Evolutionary conservation across 2,329 filamentous ascomycete species (phyloP).

Genomic region (Knoxdaviesia capensis): DNA sequence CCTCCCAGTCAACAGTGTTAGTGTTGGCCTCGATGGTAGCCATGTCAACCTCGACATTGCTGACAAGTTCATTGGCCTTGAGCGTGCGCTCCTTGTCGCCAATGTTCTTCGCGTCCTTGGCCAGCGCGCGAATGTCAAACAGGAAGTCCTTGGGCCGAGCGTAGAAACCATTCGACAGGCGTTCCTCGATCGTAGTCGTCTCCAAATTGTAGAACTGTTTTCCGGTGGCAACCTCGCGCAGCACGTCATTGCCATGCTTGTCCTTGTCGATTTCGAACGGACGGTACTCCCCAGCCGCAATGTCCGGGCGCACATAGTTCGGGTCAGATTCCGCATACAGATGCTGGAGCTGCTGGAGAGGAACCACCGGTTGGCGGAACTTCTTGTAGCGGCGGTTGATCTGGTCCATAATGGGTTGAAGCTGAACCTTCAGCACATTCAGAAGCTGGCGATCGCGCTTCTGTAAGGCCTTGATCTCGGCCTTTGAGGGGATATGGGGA

Average conservation of each 20-base stretch:
- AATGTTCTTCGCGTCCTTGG: constrained; percentile 63
- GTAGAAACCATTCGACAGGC: constrained; percentile 94
- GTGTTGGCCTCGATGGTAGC: constrained; percentile 52
- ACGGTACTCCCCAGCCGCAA: constrained; percentile 30
- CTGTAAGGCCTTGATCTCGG: constrained; percentile 61
- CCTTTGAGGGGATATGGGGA: constrained; percentile 49
- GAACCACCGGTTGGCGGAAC: constrained; percentile 64
- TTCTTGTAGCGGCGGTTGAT: constrained; percentile 79
- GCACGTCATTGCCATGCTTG: constrained; percentile 53
- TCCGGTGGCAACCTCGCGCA: constrained; percentile 53
- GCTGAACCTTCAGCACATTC: constrained; percentile 69
- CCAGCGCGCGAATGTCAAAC: constrained; percentile 65
- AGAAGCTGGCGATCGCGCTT: constrained; percentile 67
- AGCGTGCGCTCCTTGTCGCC: constrained; percentile 70
- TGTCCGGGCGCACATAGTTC: constrained; percentile 37
- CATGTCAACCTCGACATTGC: constrained; percentile 90
- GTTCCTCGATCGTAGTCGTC: constrained; percentile 79
- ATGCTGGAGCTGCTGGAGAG: constrained; percentile 55
- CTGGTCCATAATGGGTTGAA: constrained; percentile 95
- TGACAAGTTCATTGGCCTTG: constrained; percentile 76
- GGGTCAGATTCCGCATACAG: constrained; percentile 71
- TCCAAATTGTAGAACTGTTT: constrained; percentile 95
- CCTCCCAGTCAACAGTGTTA: constrained; percentile 57
- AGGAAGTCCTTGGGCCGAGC: constrained; percentile 78
- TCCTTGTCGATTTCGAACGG: constrained; percentile 70